phyloP scores from a whole-genome alignment of 495 filamentous ascomycete genomes.

The Entonaema liquescens region DNA sequence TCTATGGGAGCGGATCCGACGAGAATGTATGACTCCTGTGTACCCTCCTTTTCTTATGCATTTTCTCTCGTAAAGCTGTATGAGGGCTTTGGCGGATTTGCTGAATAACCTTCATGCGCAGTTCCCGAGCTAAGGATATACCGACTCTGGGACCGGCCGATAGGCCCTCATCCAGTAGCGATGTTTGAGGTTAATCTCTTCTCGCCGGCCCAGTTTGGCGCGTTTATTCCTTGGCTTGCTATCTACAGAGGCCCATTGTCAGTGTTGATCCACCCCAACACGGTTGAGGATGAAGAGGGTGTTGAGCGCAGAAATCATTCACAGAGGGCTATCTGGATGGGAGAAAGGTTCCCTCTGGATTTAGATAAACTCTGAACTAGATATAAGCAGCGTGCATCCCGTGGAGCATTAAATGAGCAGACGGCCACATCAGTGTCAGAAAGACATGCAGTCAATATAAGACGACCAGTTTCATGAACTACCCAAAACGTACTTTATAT shows the following conservation, averaged over 20 bases:
- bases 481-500: background rate
- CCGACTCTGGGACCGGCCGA: conserved; percentile 73
- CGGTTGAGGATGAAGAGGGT: conserved; percentile 50
- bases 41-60: background rate
- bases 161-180: conserved; percentile 83
- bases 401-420: background rate
- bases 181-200: conserved; percentile 96
- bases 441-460: no score
- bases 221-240: conserved; percentile 85
- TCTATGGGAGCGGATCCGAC: conserved; percentile 79
- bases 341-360: conserved; percentile 75
- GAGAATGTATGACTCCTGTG: conserved; percentile 68
- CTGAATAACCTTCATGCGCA: conserved; percentile 36
- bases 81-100: background rate
- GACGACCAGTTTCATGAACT: no score
- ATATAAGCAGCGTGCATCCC: background rate
- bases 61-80: background rate
- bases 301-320: conserved; percentile 73
- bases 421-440: no score
- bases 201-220: conserved; percentile 86
- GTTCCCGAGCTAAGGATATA: conserved; percentile 90
- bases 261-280: conserved; percentile 85
- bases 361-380: conserved; percentile 59
- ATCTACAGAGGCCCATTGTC: conserved; percentile 85
- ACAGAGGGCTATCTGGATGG: conserved; percentile 86